These are phyloP conservation scores for Coprinellus micaceus DNA, from an alignment of 768 basidiomycete species.

Conservation along the genomic window DNA sequence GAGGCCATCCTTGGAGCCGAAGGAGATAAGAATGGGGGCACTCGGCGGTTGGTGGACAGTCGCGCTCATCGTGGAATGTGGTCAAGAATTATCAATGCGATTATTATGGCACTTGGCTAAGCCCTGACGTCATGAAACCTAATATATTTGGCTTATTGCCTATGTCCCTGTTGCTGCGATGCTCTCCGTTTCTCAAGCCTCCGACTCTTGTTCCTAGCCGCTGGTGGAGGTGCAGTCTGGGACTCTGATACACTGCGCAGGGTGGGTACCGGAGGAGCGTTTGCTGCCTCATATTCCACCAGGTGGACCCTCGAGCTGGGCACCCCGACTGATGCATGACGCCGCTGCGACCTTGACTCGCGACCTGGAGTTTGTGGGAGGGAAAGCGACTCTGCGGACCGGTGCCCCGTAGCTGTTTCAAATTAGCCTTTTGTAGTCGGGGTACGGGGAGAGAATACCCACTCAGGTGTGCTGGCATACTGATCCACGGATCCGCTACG, in stretches of 20 bases:
- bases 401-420: not conserved
- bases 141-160: not conserved
- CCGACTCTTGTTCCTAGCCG: not conserved
- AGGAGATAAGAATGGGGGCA: slow-evolving; percentile 70
- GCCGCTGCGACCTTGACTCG: too few species aligned
- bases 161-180: not conserved
- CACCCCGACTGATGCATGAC: too few species aligned
- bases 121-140: slow-evolving; percentile 13
- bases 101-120: slow-evolving; percentile 6
- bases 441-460: not conserved
- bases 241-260: too few species aligned
- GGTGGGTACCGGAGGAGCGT: too few species aligned
- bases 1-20: slow-evolving; percentile 54
- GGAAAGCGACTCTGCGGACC: too few species aligned
- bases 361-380: too few species aligned
- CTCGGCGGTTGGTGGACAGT: slow-evolving; percentile 53
- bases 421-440: not conserved
- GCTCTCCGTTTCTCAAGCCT: not conserved
- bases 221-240: not conserved
- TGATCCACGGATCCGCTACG: slow-evolving; percentile 26
- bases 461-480: not conserved
- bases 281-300: too few species aligned
- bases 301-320: too few species aligned
- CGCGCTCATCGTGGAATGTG: slow-evolving; percentile 27
- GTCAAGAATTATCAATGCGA: not conserved